Base-by-base conservation (phyloP, 345 rosid genomes). In the Heritiera littoralis region DNA sequence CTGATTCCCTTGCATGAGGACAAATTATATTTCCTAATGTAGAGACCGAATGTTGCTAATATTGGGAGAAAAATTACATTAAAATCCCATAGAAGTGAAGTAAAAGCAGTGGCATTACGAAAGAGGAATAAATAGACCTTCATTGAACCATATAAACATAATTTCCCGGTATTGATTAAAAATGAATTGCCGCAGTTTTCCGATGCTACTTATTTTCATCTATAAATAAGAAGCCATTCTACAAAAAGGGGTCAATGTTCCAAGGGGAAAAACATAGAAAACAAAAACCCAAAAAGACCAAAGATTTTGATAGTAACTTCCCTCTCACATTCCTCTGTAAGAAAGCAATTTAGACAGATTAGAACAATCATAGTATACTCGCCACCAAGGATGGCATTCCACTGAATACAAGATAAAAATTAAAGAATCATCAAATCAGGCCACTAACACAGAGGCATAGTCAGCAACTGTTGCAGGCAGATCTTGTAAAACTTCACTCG, bases 311-410 rank as follows among this genome's bases (percentile, higher is more conserved):
- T 56, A 72, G 81, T 74, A 83, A 55, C 80, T 77, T 43, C 32
- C 11, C 28, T 69, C 79, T 78, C 74, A 28, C 76, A 74, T 66
- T 77, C 80, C 82, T 81, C 63, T 79, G 63, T 80, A 86, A 83
- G 79, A 70, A 70, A 83, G 64, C 58, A 79, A 68, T 60, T 69
- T 66, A 23, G 67, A 77, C 77, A 71, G 73, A 84, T 84, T 79
- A 77, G 84, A 85, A 79, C 86, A 79, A 83, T 74, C 87, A 90
- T 87, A 81, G 87, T 87, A 88, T 91, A 90, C 45, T 76, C 48
- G 86, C 94, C 88, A 83, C 81, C 79, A 85, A 76, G 76, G 82
- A 83, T 87, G 87, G 75, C 87, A 78, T 54, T 83, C 79, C 78
- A 87, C 86, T 85, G 66, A 83, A 84, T 80, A 86, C 86, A 63